phyloP scores from a whole-genome alignment of 2,329 filamentous ascomycete species.

The Fusarium pseudograminearum region DNA sequence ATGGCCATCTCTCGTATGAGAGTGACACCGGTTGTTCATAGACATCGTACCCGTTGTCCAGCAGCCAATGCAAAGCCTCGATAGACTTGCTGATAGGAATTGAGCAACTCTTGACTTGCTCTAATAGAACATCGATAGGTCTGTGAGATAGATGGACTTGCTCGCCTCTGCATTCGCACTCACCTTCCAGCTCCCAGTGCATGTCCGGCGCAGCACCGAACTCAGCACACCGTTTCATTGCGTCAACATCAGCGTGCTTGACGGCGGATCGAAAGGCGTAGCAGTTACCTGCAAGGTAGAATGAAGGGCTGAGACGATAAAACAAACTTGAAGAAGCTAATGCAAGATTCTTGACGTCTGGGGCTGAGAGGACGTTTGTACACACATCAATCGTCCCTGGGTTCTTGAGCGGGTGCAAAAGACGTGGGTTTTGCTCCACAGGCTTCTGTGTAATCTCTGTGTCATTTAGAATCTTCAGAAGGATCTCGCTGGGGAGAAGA shows the following conservation, averaged over 20 bases:
- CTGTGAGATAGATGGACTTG: neutral
- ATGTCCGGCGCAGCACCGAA: neutral
- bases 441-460: rapidly evolving
- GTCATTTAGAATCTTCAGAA: neutral
- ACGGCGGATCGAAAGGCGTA: neutral
- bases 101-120: rapidly evolving
- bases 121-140: neutral
- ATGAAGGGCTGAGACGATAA: neutral
- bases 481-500: constrained; percentile 1
- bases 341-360: neutral
- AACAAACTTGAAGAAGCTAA: neutral
- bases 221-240: neutral
- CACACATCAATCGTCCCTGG: neutral
- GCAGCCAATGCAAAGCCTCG: neutral
- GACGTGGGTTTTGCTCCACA: too few relatives aligned
- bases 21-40: neutral
- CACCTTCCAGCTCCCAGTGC: neutral
- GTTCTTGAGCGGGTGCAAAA: neutral
- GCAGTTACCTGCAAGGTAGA: neutral
- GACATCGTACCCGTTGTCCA: rapidly evolving
- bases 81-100: rapidly evolving
- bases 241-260: neutral
- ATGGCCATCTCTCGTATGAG: too few relatives aligned
- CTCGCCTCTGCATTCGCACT: neutral
- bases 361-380: neutral